Evolutionary conservation across 345 rosid genomes (phyloP), one percentile per base, ranked within the genome.

Genomic region (Mercurialis annua): DNA sequence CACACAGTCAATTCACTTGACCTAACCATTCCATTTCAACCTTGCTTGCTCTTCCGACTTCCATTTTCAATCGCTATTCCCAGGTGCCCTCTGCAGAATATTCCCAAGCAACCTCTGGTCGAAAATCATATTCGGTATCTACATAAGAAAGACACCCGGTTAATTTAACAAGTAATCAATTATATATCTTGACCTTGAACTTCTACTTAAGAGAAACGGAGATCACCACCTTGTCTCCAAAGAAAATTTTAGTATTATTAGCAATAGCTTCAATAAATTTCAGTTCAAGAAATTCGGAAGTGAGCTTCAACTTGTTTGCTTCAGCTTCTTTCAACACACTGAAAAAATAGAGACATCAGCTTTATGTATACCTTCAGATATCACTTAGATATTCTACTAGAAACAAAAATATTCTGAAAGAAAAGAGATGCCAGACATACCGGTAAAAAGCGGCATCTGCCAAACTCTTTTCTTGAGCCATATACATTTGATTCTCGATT

Each of bases 81-180:
- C 59, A 17, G 81, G 31, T 26, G 73, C 66, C 59, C 82, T 72
- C 34, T 76, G 77, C 68, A 89, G 79, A 81, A 89, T 87, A 77
- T 85, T 93, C 65, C 94, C 94, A 6, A 90, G 85, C 64, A 93
- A 74, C 71, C 97, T 87, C 80, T 93, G 97, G 81, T 93, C 94
- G 70, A 85, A 76, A 43, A 93, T 71, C 97, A 88, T 90, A 73
- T 83, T 87, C 9, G 96, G 97, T 29, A 90, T 85, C 97, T 90
- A 77, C 58, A 71, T 27, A 61, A 59, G 42, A 42, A 51, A 24
- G 17, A 27, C 21, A 53, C 16, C 16, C 33, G 34, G 23, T 54
- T 52, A 62, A 62, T 40, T 21, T 38, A 30, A n/a, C 3, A n/a
- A 6, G 44, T 14, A 57, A 14, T n/a, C n/a, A n/a, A n/a, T n/a